Percentiles rank a stretch among this genome's conserved stretches.
These are phyloP conservation scores for Nitzschia sp. DNA, from an alignment of 108 stramenopile species.

Conservation along the genomic window DNA sequence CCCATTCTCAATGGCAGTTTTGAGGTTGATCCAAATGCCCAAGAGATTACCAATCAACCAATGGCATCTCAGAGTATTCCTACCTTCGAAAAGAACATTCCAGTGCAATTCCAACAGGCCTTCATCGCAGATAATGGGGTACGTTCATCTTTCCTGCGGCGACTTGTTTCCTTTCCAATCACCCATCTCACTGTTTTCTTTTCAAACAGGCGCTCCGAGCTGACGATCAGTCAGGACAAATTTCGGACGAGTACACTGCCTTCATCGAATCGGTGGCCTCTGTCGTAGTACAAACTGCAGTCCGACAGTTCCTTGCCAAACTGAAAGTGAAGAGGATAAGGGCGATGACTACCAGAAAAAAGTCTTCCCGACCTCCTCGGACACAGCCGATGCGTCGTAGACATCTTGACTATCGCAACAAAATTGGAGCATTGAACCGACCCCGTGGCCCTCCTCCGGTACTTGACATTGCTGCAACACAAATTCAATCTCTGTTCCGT, in stretches of 20 bases:
- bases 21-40: background rate
- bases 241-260: slow-evolving; percentile 32
- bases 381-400: too few species aligned
- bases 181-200: background rate
- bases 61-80: background rate
- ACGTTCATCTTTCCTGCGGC: background rate
- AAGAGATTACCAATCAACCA: background rate
- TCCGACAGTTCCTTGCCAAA: slow-evolving; percentile 66
- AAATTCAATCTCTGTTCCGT: slow-evolving; percentile 73
- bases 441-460: background rate
- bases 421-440: too few species aligned
- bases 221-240: slow-evolving; percentile 1
- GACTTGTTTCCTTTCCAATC: background rate
- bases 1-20: slow-evolving; percentile 9
- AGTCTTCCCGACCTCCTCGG: background rate
- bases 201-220: background rate
- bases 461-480: slow-evolving; percentile 59
- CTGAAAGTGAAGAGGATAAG: slow-evolving; percentile 24
- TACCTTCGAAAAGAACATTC: slow-evolving; percentile 13
- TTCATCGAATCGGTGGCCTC: slow-evolving; percentile 78
- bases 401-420: too few species aligned
- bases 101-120: slow-evolving; percentile 11
- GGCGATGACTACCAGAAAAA: background rate
- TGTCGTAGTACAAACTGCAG: slow-evolving; percentile 74
- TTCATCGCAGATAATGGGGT: slow-evolving; percentile 3